Base-by-base conservation (phyloP, 805 yeast genomes). In the Ogataea pilisensis region DNA sequence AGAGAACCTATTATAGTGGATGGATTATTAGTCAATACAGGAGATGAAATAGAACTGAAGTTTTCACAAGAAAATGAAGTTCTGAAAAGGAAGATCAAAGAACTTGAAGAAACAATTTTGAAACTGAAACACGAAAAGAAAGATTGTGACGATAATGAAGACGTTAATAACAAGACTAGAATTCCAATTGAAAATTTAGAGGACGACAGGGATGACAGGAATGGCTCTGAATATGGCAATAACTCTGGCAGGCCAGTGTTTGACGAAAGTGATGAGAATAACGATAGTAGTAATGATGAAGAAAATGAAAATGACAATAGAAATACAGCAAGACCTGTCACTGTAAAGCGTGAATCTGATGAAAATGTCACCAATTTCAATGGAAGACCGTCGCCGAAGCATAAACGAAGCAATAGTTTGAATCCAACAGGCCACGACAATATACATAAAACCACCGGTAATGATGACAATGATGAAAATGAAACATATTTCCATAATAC, bases 1-100 rank as follows among this genome's bases (percentile, higher is more conserved):
- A 48, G 64, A 36, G 70, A 65, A 42, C 60, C 62, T 2, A 54
- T 63, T 2, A 49, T 64, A 1, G 63, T 63, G 13, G 64, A 58
- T 41, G 69, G 68, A 1, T 31, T 58, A 24, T 34, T 63, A 12
- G 45, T 56, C 22, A 58, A 60, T 44, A 45, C 53, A 5, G 52
- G 50, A 8, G 49, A 48, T 25, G 52, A 45, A 26, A 42, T 31
- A 7, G 61, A 58, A 36, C 33, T 55, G 34, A 49, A 49, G 38
- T 58, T 43, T 33, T 50, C 55, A 3, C 45, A 49, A 30, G 62
- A 59, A 31, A 59, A 57, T 41, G 64, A 59, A 46, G 49, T 52
- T 8, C 44, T 59, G 32, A 57, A 50, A 29, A 45, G 37, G 28
- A 58, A 56, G 27, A 55, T 59, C 3, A 47, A 40, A 28, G 58